Base-by-base conservation (phyloP, 805 yeast genomes). In the Metschnikowia continentalis region DNA sequence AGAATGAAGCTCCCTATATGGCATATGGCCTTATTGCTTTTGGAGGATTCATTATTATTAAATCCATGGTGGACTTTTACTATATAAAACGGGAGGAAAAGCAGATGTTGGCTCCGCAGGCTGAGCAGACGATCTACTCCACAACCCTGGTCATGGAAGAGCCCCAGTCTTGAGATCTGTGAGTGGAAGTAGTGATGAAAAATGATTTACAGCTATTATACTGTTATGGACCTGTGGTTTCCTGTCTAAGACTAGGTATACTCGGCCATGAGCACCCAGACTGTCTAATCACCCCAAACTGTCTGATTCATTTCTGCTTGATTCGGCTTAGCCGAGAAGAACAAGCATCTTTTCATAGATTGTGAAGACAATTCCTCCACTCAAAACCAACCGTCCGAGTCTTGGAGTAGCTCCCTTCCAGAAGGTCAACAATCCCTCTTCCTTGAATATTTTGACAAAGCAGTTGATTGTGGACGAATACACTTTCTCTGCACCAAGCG, bases 321-420 rank as follows among this genome's bases (percentile, higher is more conserved):
- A 19, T 35, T 19, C n/a, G n/a, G 32, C 7, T 55, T 63, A 79
- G 19, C 63, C 70, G 66, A 84, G 62, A n/a, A 85, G 47, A 36
- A 75, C 80, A 67, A 92, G 75, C 74, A 92, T 86, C 71, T 90
- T 88, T 67, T 92, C 99, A 68, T 92, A 92, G 50, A 94, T 88
- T 19, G 98, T 94, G 72, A 92, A 92, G 30, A 94, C 97, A 58
- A 92, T 92, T 61, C 99, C 99, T 54, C 99, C 99, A 70, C 96
- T 87, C 64, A 92, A 77, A 35, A 91, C 82, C 64, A 92, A 78
- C 61, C 99, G 81, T 5, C 98, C 98, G 54, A 92, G 75, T 65
- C 99, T 80, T 42, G 99, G 98, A 2, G 98, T 94, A 35, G 98
- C 96, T 54, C 99, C 99, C 70, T 89, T 89, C 99, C 99, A 92